Evolutionary conservation across 2,329 filamentous ascomycete genomes (phyloP).

Genomic region (Cadophora luteo-olivacea): DNA sequence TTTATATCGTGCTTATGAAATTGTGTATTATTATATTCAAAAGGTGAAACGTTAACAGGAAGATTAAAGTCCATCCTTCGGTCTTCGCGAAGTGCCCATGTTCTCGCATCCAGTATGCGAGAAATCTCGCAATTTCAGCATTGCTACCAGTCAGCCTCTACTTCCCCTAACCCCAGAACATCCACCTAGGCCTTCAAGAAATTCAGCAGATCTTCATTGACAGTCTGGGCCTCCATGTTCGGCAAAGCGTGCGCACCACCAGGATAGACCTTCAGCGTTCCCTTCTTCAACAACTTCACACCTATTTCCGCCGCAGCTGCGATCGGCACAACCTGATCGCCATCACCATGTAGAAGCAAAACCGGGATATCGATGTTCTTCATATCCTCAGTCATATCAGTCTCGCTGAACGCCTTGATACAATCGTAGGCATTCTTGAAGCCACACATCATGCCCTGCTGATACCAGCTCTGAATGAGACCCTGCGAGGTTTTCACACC

Average conservation of each 20-base stretch:
- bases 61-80: background rate
- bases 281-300: conserved; percentile 47
- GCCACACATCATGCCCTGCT: conserved; percentile 48
- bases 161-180: background rate
- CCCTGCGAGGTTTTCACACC: conserved; percentile 45
- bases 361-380: conserved; percentile 49
- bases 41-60: background rate
- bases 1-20: background rate
- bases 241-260: conserved; percentile 50
- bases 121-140: background rate
- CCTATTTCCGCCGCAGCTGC: conserved; percentile 42
- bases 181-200: conserved; percentile 38
- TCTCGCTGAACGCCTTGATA: conserved; percentile 50
- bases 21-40: background rate
- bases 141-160: background rate
- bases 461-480: conserved; percentile 49
- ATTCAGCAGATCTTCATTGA: conserved; percentile 48
- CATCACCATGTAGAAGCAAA: conserved; percentile 49
- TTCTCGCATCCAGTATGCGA: background rate
- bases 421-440: conserved; percentile 50
- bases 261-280: conserved; percentile 49
- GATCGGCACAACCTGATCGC: conserved; percentile 51
- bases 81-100: background rate
- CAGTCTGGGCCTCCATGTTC: conserved; percentile 45
- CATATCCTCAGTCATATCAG: conserved; percentile 50